phyloP scores from a whole-genome alignment of 169 alveolate genomes.

The Blepharisma undulans region DNA sequence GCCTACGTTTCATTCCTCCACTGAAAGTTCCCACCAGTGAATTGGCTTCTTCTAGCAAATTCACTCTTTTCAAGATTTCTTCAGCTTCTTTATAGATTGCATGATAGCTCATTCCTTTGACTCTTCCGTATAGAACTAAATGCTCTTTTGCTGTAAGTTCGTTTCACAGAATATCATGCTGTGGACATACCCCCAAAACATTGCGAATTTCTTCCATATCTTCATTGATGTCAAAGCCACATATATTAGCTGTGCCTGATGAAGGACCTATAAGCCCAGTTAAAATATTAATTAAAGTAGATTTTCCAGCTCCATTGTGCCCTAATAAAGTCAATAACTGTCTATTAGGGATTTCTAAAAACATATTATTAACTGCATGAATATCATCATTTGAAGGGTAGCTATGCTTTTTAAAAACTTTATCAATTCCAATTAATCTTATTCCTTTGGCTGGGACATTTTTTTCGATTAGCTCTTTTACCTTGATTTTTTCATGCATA shows the following conservation, averaged over 20 bases:
- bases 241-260: constrained; percentile 73
- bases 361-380: constrained; percentile 73
- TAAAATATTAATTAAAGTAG: constrained; percentile 86
- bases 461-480: neutral
- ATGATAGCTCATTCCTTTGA: constrained; percentile 67
- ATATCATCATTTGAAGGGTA: constrained; percentile 60
- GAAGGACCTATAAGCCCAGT: constrained; percentile 76
- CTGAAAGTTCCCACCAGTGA: constrained; percentile 70
- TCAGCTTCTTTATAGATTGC: constrained; percentile 53
- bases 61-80: constrained; percentile 62
- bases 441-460: constrained; percentile 53
- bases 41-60: constrained; percentile 68
- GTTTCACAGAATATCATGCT: constrained; percentile 84
- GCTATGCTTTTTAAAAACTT: constrained; percentile 55
- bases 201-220: constrained; percentile 72
- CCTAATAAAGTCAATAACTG: constrained; percentile 89
- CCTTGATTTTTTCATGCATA: neutral
- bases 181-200: constrained; percentile 86
- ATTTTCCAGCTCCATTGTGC: constrained; percentile 94
- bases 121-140: constrained; percentile 63
- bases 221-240: constrained; percentile 71
- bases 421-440: constrained; percentile 52
- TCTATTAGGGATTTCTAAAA: constrained; percentile 74
- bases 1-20: constrained; percentile 93
- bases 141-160: constrained; percentile 82